Conservation (phyloP, 768 basidiomycete species). For the Termitomyces bulborhizus region DNA sequence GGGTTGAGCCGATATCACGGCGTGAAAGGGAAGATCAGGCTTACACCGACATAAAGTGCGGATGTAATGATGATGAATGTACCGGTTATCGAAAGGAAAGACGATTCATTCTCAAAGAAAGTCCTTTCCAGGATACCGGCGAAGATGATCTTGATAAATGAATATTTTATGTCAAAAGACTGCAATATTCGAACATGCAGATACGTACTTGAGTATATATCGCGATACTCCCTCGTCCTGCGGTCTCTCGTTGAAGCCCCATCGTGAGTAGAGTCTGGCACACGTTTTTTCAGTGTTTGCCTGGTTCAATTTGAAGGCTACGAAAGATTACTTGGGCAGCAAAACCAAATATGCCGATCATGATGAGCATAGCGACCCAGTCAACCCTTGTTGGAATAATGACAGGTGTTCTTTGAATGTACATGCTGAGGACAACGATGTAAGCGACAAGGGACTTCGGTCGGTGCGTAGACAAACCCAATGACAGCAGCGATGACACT, state of each 20-base stretch:
- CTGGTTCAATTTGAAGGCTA: conserved; percentile 21
- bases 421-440: conserved; percentile 31
- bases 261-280: conserved; percentile 45
- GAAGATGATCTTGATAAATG: conserved; percentile 49
- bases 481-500: conserved; percentile 36
- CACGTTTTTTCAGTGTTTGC: not conserved
- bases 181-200: no score
- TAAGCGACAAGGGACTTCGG: not conserved
- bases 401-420: conserved; percentile 29
- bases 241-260: conserved; percentile 41
- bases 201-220: conserved; percentile 33
- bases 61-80: conserved; percentile 56
- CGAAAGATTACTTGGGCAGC: conserved; percentile 43
- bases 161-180: not conserved
- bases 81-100: conserved; percentile 54
- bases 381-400: conserved; percentile 39
- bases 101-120: conserved; percentile 56
- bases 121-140: conserved; percentile 57
- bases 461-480: conserved; percentile 21
- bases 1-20: not conserved
- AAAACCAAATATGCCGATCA: conserved; percentile 39
- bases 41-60: conserved; percentile 62
- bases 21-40: conserved; percentile 10
- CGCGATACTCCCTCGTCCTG: conserved; percentile 52
- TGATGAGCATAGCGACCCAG: conserved; percentile 39